Evolutionary conservation across 2,329 filamentous ascomycete species (phyloP).

Genomic region (Cytospora mali): DNA sequence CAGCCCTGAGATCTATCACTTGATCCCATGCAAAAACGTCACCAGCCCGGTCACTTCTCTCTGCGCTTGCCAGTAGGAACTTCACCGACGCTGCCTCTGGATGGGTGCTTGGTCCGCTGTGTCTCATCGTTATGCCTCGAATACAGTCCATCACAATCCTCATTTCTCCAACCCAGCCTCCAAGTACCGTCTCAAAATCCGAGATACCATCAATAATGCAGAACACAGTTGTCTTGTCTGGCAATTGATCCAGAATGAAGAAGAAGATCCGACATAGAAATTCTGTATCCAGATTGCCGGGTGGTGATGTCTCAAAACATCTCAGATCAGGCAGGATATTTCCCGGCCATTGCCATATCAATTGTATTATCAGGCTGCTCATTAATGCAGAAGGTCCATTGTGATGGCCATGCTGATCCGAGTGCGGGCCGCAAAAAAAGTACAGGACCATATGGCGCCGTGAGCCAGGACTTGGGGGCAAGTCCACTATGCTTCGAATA

Average conservation of each 20-base stretch:
- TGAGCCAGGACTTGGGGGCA: not conserved
- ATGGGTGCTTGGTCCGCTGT: not conserved
- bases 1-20: not conserved
- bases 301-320: no score
- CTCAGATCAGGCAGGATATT: not conserved
- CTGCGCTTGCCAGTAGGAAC: not conserved
- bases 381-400: conserved; percentile 4
- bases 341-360: not conserved
- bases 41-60: not conserved
- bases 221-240: not conserved
- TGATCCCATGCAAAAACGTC: not conserved
- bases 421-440: conserved; percentile 16
- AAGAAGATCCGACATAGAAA: not conserved
- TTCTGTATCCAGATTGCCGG: not conserved
- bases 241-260: not conserved
- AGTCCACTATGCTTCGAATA: not conserved
- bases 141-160: not conserved
- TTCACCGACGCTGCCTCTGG: not conserved
- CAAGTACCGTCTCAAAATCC: conserved; percentile 2
- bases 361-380: conserved; percentile 1
- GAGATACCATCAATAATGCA: conserved; percentile 16
- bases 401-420: not conserved
- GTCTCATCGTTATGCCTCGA: not conserved
- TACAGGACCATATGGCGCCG: not conserved
- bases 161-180: not conserved